A percentile compares a stretch with the other conserved stretches of the same genome.
phyloP scores from a whole-genome alignment of 352 stramenopile species.

The Globisporangium carolinianum region DNA sequence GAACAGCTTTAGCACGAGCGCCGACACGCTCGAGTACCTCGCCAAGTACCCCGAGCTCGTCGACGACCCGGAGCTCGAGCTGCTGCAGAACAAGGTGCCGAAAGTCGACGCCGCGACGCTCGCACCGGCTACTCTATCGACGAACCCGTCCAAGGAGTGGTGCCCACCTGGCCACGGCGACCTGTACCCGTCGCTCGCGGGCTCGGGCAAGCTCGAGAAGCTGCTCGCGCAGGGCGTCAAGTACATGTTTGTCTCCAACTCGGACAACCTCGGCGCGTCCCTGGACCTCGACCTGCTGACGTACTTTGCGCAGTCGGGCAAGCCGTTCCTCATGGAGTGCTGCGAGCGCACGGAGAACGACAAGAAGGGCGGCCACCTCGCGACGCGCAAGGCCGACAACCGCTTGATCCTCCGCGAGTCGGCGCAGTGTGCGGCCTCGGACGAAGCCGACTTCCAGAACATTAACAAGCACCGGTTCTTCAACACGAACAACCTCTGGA shows the following conservation, averaged over 20 bases:
- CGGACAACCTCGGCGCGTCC: constrained; percentile 81
- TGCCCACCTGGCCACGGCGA: constrained; percentile 82
- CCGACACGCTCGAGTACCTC: constrained; percentile 82
- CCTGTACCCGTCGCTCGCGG: constrained; percentile 77
- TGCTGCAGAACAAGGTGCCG: constrained; percentile 98
- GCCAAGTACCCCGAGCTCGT: constrained; percentile 88
- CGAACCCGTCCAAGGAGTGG: constrained; percentile 81
- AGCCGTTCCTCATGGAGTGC: constrained; percentile 92
- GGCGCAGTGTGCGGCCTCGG: constrained; percentile 82
- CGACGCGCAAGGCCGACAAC: constrained; percentile 83
- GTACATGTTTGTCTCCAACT: constrained; percentile 90
- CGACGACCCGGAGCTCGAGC: constrained; percentile 93
- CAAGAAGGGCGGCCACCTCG: constrained; percentile 99
- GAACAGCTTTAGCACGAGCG: constrained; percentile 86
- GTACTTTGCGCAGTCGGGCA: constrained; percentile 86
- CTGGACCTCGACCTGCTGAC: constrained; percentile 82
- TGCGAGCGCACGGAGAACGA: constrained; percentile 98
- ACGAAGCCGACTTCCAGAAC: constrained; percentile 84
- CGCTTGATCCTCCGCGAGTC: constrained; percentile 94
- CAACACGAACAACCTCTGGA: constrained; percentile 89
- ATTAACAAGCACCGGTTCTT: constrained; percentile 87
- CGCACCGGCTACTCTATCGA: constrained; percentile 41
- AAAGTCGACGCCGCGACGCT: constrained; percentile 91
- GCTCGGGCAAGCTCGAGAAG: constrained; percentile 84
- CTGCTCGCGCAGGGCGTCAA: constrained; percentile 78